These are phyloP conservation scores for Eutrema yunnanense DNA, from an alignment of 345 rosid species.

Conservation along the genomic window DNA sequence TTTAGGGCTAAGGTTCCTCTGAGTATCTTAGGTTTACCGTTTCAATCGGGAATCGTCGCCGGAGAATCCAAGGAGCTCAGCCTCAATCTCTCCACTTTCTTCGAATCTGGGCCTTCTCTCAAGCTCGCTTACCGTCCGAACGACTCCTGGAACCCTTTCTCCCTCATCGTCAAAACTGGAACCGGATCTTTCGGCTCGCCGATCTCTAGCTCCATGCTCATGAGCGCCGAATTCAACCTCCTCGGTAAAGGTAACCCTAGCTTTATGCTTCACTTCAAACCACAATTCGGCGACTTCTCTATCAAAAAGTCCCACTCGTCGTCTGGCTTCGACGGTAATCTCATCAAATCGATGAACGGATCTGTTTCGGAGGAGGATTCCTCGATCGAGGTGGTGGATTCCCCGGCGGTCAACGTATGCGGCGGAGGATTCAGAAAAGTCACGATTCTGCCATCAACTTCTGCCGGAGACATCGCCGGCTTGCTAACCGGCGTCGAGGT, in stretches of 20 bases:
- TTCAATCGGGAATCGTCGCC: conserved; percentile 85
- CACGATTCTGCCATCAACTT: conserved; percentile 26
- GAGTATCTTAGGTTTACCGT: conserved; percentile 70
- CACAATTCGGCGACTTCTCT: conserved; percentile 80
- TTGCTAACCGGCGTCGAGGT: conserved; percentile 60
- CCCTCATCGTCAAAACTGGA: conserved; percentile 77
- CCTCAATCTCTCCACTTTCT: conserved; percentile 70
- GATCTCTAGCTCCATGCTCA: conserved; percentile 57
- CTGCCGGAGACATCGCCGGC: conserved; percentile 39
- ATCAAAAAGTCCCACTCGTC: conserved; percentile 76
- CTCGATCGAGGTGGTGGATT: conserved; percentile 58
- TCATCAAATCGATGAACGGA: conserved; percentile 23
- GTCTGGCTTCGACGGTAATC: conserved; percentile 29
- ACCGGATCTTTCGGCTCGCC: conserved; percentile 85
- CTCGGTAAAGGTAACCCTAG: conserved; percentile 59
- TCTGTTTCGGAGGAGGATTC: conserved; percentile 44
- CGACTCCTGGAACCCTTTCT: conserved; percentile 80
- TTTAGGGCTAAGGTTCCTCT: conserved; percentile 80
- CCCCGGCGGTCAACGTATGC: conserved; percentile 30
- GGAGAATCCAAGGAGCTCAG: conserved; percentile 83
- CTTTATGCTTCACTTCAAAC: conserved; percentile 94
- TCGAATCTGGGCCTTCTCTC: conserved; percentile 79
- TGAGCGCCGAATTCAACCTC: conserved; percentile 89
- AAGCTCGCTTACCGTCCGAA: conserved; percentile 90
- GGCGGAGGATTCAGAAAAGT: conserved; percentile 40